These are phyloP conservation scores for Calonectria fujianensis DNA, from an alignment of 2,329 filamentous ascomycete genomes.

Conservation along the genomic window DNA sequence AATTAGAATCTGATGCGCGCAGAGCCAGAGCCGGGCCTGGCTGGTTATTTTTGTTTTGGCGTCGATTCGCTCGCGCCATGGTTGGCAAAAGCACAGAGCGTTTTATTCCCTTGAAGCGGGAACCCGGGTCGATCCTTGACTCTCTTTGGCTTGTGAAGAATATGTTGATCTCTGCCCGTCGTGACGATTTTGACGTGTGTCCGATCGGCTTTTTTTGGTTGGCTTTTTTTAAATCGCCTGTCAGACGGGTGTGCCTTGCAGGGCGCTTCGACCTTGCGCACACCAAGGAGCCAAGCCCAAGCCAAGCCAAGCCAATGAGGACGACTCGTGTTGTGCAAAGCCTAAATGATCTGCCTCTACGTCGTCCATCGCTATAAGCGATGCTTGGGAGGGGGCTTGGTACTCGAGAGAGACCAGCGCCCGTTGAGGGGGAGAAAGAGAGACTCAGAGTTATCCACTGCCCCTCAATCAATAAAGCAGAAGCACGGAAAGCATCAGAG, in stretches of 20 bases:
- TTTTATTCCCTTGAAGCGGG: neutral
- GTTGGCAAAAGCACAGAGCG: neutral
- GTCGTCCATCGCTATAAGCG: neutral
- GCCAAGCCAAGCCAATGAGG: neutral
- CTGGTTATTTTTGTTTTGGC: slow-evolving; percentile 19
- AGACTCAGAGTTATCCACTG: neutral
- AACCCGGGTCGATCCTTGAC: slow-evolving; percentile 8
- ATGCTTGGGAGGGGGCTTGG: too few species aligned
- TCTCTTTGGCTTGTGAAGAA: slow-evolving; percentile 6
- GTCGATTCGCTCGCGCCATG: neutral
- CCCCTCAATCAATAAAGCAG: slow-evolving; percentile 34
- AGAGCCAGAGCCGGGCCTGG: neutral
- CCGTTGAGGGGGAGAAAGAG: neutral
- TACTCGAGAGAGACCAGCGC: neutral
- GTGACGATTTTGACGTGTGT: slow-evolving; percentile 11
- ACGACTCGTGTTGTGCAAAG: neutral
- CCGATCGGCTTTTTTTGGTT: neutral
- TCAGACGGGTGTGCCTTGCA: slow-evolving; percentile 26
- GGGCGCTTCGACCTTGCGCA: slow-evolving; percentile 1
- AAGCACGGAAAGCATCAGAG: slow-evolving; percentile 22
- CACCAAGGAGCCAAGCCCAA: neutral
- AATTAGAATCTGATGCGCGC: slow-evolving; percentile 29
- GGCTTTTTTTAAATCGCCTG: neutral
- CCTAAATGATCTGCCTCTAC: neutral
- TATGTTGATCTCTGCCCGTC: neutral